Base-by-base conservation (phyloP, 257 asterid species). In the Cinchona pubescens region DNA sequence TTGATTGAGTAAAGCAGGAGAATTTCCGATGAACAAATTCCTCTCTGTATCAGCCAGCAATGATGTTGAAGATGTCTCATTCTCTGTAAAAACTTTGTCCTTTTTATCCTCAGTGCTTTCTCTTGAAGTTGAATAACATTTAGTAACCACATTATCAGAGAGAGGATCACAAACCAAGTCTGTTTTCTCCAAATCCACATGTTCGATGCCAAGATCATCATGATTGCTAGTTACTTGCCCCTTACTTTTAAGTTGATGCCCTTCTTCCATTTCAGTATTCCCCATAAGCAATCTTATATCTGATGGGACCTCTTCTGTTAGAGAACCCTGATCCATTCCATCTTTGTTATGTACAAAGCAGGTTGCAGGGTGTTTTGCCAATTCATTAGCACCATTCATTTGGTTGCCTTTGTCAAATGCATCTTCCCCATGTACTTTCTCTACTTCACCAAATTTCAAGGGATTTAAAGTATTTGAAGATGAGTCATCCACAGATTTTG, bases 341-440 rank as follows among this genome's bases (percentile, higher is more conserved):
- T 81, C 82, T 76, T 86, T 74, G 73, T 82, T 63, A 25, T 55
- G 29, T 78, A 60, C 79, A 78, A 84, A 72, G 79, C 66, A 71
- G 55, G 65, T n/a, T 81, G 83, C 88, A 80, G 81, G 81, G 88
- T 79, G 83, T 66, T 80, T 83, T 35, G 67, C 78, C 74, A 83
- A 73, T 60, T 78, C 93, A 83, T 83, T 85, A 23, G 85, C 80
- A 75, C 79, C 83, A 73, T 77, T 77, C 37, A 37, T 80, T 69
- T 82, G 86, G 72, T 83, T 76, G 66, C 82, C 78, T 16, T 71
- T 59, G 78, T 71, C 71, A 83, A 61, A 62, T 80, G 72, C 55
- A n/a, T 35, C 56, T 61, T 76, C 79, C 32, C 72, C 77, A 75
- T 82, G 85, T 64, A 58, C 78, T 51, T 71, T 75, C 46, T 73